phyloP scores from a whole-genome alignment of 2,329 filamentous ascomycete genomes.

The Claviceps sp. region DNA sequence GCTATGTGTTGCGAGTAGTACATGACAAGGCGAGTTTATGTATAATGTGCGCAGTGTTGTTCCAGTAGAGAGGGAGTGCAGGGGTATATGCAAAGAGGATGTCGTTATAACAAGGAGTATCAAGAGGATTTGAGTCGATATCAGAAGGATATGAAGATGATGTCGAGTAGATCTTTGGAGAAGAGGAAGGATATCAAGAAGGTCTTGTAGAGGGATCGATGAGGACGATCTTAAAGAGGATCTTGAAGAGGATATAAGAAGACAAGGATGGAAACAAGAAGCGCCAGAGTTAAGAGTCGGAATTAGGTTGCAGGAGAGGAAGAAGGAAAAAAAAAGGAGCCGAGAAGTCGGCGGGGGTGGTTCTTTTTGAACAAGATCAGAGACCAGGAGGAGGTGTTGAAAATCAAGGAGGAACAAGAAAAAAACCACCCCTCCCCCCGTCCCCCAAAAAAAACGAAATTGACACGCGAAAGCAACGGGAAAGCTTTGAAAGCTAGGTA shows the following conservation, averaged over 20 bases:
- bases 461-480: conserved; percentile 2
- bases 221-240: too few relatives aligned
- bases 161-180: too few relatives aligned
- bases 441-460: not conserved
- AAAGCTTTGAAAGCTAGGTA: not conserved
- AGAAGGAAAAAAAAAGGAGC: conserved; percentile 13
- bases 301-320: not conserved
- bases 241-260: not conserved
- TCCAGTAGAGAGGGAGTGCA: too few relatives aligned
- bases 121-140: conserved; percentile 39
- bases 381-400: conserved; percentile 13
- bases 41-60: too few relatives aligned
- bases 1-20: conserved; percentile 76
- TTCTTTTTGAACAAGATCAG: conserved; percentile 6
- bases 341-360: conserved; percentile 3
- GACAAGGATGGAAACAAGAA: not conserved
- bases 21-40: conserved; percentile 31
- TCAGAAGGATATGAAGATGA: not conserved
- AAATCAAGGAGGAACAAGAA: conserved; percentile 11
- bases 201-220: too few relatives aligned
- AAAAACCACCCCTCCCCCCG: conserved; percentile 10
- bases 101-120: too few relatives aligned
- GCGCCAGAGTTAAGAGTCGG: not conserved
- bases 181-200: too few relatives aligned
- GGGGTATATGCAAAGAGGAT: not conserved